These are phyloP conservation scores for Leersia perrieri DNA, from an alignment of 176 grass and related monocot species.

Conservation along the genomic window DNA sequence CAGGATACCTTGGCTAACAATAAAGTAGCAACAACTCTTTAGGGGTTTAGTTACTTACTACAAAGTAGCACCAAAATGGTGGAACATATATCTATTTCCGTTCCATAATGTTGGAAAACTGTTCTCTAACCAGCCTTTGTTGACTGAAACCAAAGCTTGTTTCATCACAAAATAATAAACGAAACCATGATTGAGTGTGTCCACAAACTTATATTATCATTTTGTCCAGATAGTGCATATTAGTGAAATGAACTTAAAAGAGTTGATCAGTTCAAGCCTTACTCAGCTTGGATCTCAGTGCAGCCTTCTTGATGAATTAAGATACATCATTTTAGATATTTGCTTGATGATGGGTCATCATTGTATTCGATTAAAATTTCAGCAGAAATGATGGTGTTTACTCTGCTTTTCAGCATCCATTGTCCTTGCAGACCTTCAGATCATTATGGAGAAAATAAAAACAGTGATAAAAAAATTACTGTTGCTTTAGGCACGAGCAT, in stretches of 20 bases:
- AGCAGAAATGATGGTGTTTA: neutral
- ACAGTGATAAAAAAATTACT: neutral
- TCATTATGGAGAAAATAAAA: conserved; percentile 1
- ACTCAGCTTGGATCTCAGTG: neutral
- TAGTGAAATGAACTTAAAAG: neutral
- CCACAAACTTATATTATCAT: neutral
- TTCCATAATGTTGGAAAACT: neutral
- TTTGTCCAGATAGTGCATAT: neutral
- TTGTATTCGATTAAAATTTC: neutral
- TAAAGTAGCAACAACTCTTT: neutral
- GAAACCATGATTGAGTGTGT: neutral
- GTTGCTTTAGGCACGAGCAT: neutral
- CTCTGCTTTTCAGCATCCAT: neutral
- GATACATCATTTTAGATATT: neutral
- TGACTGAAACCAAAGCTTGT: neutral
- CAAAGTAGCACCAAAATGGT: neutral
- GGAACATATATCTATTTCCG: neutral
- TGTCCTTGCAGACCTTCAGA: neutral
- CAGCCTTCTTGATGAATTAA: neutral
- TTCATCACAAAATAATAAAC: neutral
- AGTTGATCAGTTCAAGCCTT: neutral
- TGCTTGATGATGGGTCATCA: neutral
- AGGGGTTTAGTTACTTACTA: neutral
- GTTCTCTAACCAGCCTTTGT: neutral
- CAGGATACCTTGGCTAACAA: neutral